Base-by-base conservation (phyloP, 148 eudicot genomes). In the Heliosperma pusillum region DNA sequence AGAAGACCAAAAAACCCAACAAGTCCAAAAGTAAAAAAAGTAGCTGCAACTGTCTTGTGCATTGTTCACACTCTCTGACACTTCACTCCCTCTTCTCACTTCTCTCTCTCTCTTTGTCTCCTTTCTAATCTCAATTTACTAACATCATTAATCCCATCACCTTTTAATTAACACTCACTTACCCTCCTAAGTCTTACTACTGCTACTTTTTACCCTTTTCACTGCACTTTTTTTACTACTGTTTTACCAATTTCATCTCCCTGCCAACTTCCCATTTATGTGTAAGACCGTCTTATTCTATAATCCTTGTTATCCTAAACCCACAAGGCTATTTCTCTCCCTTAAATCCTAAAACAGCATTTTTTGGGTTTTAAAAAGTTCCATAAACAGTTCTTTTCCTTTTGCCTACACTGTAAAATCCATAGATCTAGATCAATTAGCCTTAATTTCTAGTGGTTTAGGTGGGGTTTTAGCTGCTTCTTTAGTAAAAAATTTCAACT, bases 391-490 rank as follows among this genome's bases (percentile, higher is more conserved):
- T 66, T 58, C 47, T 75, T 61, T 33, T 52, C 66, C 25, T 7
- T 42, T 26, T 11, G 3, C 72, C 29, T 1, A 50, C 16, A 50
- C 55, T 50, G 55, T 50, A 56, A 67, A 44, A 71, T 64, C 44
- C 56, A 29, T 58, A 80, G 83, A 80, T 80, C 83, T 71, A 26
- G 19, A 30, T 19, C 69, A 66, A 66, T 9, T 1, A 66, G 6
- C 36, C 36, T 24, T 27, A 10, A 20, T 66, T 66, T 33, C 47
- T 66, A 10, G 66, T 26, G 6, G 52, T 63, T 2, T 3, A 50
- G 1, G 11, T 60, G 22, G 67, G 66, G 76, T 66, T 79, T 74
- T 73, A 68, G 77, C 73, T 17, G 57, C 69, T 70, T 70, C 70
- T 30, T 71, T 73, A 64, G 42, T 25, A 17, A 33, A 62, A 25